These are phyloP conservation scores for Albizia julibrissin DNA, from an alignment of 306 rosid genomes.

Conservation along the genomic window DNA sequence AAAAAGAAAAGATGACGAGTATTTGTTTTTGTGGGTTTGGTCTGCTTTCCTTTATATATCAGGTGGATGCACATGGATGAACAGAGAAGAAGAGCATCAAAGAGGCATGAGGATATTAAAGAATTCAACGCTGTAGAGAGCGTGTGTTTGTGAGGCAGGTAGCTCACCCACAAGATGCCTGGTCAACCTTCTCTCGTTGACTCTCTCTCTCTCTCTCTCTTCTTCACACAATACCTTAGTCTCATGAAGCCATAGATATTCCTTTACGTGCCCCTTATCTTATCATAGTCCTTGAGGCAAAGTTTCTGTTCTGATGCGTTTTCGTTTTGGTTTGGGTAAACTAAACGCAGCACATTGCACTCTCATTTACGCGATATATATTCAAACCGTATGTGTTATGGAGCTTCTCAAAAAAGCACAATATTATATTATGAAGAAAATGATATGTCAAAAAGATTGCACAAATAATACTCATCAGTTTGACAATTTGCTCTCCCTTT, in stretches of 20 bases:
- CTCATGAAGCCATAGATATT: not conserved
- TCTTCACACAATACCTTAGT: not conserved
- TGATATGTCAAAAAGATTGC: not conserved
- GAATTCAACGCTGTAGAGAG: conserved; percentile 97
- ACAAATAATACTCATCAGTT: not conserved
- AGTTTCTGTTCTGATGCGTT: not conserved
- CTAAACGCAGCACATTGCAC: not conserved
- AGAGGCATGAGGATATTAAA: conserved; percentile 94
- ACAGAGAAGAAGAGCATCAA: conserved; percentile 59
- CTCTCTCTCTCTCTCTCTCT: conserved; percentile 11
- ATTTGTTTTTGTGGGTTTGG: conserved; percentile 38
- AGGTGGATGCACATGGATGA: conserved; percentile 35
- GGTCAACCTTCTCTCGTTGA: conserved; percentile 74
- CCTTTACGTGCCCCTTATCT: conserved; percentile 29
- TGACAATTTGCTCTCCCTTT: not conserved
- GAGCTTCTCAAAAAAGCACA: not conserved
- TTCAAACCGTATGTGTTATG: not conserved
- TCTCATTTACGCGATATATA: not conserved
- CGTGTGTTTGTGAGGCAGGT: conserved; percentile 80
- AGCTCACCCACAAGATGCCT: conserved; percentile 95
- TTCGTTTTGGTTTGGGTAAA: not conserved
- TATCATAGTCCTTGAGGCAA: not conserved
- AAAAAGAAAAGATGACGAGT: conserved; percentile 44
- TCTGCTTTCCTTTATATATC: conserved; percentile 57
- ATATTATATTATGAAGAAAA: not conserved